These are phyloP conservation scores for Malassezia globosa DNA, from an alignment of 1,284 basidiomycete species.

Conservation along the genomic window DNA sequence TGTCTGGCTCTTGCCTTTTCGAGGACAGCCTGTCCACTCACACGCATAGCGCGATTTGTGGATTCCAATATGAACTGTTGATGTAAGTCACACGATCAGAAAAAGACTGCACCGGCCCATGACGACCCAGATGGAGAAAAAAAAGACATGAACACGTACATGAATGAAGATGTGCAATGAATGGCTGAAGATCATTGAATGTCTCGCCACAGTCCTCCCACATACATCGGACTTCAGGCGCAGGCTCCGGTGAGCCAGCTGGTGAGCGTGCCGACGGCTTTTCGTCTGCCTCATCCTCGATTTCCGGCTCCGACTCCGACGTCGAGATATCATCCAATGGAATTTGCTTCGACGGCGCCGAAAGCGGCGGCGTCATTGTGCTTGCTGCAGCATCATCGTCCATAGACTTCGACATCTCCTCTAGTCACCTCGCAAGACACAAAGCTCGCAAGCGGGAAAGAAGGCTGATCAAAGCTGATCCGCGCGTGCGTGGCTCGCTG, in stretches of 20 bases:
- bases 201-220: slow-evolving; percentile 67
- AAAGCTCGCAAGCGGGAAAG: no score
- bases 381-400: slow-evolving; percentile 1
- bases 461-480: no score
- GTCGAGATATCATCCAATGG: slow-evolving; percentile 24
- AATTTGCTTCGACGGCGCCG: not conserved
- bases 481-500: no score
- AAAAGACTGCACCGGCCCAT: not conserved
- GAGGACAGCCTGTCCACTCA: slow-evolving; percentile 70
- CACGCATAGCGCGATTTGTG: slow-evolving; percentile 76
- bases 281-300: slow-evolving; percentile 8
- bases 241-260: slow-evolving; percentile 21
- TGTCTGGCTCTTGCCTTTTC: slow-evolving; percentile 68
- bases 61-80: slow-evolving; percentile 59
- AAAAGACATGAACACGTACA: slow-evolving; percentile 51
- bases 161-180: slow-evolving; percentile 67
- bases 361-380: not conserved
- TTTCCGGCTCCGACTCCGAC: slow-evolving; percentile 30
- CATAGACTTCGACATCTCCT: slow-evolving; percentile 3
- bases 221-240: slow-evolving; percentile 51
- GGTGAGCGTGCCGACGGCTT: slow-evolving; percentile 3
- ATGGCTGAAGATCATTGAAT: slow-evolving; percentile 59
- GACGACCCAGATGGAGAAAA: slow-evolving; percentile 10
- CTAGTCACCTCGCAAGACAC: not conserved
- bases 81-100: no score